phyloP scores from a whole-genome alignment of 1,284 basidiomycete species.

The Austropuccinia psidii region DNA sequence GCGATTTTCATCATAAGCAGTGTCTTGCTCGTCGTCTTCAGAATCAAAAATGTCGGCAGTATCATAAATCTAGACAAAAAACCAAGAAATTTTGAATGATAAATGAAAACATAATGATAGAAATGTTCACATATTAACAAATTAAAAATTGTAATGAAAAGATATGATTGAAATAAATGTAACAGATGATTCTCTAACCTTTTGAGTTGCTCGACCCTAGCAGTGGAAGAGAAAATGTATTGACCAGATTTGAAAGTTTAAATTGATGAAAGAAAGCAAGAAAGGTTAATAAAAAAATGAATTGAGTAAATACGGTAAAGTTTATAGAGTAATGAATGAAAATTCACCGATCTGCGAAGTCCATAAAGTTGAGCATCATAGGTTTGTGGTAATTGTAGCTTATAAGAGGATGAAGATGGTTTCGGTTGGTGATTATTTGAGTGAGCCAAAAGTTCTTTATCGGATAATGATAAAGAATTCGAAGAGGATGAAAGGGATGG shows the following conservation, averaged over 20 bases:
- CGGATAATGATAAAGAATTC: neutral
- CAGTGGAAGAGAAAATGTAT: neutral
- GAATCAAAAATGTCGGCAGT: constrained; percentile 12
- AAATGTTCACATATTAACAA: too few species aligned
- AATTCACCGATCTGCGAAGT: constrained; percentile 33
- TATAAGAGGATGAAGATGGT: neutral
- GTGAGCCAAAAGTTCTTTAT: too few species aligned
- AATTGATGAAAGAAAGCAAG: neutral
- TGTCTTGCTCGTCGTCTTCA: neutral
- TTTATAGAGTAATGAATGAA: neutral
- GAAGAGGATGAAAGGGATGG: too few species aligned
- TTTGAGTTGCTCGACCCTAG: constrained; percentile 33
- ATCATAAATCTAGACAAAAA: neutral
- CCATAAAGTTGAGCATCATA: constrained; percentile 35
- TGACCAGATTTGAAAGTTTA: neutral
- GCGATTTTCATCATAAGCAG: constrained; percentile 4
- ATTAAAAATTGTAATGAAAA: neutral
- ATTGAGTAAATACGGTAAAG: neutral
- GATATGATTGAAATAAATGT: neutral
- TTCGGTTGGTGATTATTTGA: too few species aligned
- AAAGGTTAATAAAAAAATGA: neutral
- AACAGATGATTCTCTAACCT: constrained; percentile 7
- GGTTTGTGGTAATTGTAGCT: constrained; percentile 14
- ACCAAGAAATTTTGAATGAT: neutral
- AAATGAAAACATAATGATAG: neutral